Evolutionary conservation across 2,329 filamentous ascomycete species (phyloP).

Genomic region (Aspergillus udagawae): DNA sequence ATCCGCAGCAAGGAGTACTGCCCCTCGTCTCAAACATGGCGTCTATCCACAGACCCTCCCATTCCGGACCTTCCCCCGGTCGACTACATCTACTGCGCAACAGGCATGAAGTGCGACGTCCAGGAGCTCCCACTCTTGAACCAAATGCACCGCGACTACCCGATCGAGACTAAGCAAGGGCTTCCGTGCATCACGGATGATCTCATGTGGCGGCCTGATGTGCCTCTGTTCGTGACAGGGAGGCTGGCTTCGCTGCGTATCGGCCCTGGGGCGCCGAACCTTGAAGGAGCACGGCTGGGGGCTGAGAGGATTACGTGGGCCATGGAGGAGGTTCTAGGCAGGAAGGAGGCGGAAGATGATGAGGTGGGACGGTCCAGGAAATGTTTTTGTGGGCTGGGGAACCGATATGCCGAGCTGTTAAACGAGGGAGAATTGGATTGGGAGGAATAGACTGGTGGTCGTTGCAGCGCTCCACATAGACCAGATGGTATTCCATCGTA

Average conservation of each 20-base stretch:
- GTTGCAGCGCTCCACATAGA: neutral
- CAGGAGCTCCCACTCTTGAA: slow-evolving; percentile 57
- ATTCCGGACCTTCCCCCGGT: slow-evolving; percentile 48
- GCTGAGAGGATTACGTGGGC: slow-evolving; percentile 71
- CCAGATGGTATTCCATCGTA: no score
- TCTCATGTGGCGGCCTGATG: slow-evolving; percentile 68
- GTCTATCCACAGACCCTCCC: slow-evolving; percentile 51
- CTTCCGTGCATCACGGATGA: slow-evolving; percentile 72
- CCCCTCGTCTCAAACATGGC: slow-evolving; percentile 45
- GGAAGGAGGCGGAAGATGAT: slow-evolving; percentile 12
- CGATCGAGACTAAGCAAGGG: slow-evolving; percentile 60
- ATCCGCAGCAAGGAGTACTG: slow-evolving; percentile 54
- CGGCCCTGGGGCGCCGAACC: slow-evolving; percentile 68
- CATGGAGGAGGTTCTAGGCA: slow-evolving; percentile 56
- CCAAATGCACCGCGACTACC: slow-evolving; percentile 56
- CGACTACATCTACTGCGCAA: slow-evolving; percentile 73
- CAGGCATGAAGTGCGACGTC: slow-evolving; percentile 65
- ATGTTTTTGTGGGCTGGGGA: slow-evolving; percentile 39
- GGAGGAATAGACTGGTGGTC: neutral
- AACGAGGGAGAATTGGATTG: slow-evolving; percentile 2
- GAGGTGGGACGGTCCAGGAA: slow-evolving; percentile 25
- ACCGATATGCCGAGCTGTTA: slow-evolving; percentile 33
- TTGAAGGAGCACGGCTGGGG: slow-evolving; percentile 68
- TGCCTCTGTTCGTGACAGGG: slow-evolving; percentile 70
- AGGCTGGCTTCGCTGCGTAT: slow-evolving; percentile 63